phyloP scores from a whole-genome alignment of 2,329 filamentous ascomycete genomes.

The Rutstroemia sp. region DNA sequence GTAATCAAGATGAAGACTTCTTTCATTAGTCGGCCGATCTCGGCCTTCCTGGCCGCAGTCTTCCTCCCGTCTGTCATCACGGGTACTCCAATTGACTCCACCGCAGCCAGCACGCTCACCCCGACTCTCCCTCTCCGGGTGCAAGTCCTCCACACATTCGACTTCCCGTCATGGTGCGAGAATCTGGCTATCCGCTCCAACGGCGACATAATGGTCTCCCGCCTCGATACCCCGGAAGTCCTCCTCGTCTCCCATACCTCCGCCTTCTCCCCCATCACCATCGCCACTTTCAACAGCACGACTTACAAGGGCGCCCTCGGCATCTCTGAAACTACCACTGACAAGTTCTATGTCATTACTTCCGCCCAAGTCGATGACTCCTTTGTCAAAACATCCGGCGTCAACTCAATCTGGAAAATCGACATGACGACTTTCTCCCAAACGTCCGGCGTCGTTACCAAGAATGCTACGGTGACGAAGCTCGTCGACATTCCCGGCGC shows the following conservation, averaged over 20 bases:
- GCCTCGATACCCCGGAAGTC: constrained; percentile 28
- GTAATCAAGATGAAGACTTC: background rate
- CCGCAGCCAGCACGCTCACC: background rate
- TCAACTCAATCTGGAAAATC: constrained; percentile 21
- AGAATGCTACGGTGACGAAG: constrained; percentile 6
- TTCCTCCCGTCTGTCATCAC: background rate
- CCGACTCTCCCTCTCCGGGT: constrained; percentile 10
- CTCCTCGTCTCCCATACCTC: constrained; percentile 29
- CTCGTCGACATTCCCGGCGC: constrained; percentile 10
- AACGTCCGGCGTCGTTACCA: background rate
- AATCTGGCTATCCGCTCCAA: constrained; percentile 33
- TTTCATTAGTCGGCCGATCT: background rate
- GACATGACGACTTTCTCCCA: constrained; percentile 17
- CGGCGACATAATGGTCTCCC: constrained; percentile 31
- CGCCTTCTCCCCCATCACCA: constrained; percentile 11
- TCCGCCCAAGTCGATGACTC: constrained; percentile 26
- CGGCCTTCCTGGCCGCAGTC: background rate
- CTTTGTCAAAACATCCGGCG: constrained; percentile 18
- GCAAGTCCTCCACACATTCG: constrained; percentile 7
- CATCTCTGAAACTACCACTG: constrained; percentile 29
- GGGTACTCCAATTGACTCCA: background rate
- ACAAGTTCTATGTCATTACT: constrained; percentile 26
- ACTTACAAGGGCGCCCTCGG: constrained; percentile 27
- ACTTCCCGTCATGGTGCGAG: constrained; percentile 22
- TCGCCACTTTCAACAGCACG: constrained; percentile 28